Percentiles rank a stretch among this genome's conserved stretches.
phyloP scores from a whole-genome alignment of 1,284 basidiomycete species.

The Serendipita sp. region DNA sequence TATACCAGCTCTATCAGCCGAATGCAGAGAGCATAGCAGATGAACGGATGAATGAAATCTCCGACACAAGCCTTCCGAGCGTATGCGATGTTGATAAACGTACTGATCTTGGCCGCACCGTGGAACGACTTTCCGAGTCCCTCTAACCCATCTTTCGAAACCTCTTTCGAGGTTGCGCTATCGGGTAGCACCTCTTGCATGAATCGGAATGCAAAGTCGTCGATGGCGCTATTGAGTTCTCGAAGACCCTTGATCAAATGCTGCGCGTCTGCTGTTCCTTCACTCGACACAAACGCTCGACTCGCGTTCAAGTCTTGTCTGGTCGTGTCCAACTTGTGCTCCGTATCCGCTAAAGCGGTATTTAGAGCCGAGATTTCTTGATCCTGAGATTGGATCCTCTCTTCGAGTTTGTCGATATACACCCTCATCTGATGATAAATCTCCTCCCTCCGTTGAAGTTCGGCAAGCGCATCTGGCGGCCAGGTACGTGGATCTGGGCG shows the following conservation, averaged over 20 bases:
- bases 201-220: slow-evolving; percentile 1
- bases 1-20: neutral
- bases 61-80: neutral
- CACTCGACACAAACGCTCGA: neutral
- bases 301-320: neutral
- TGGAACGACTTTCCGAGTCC: neutral
- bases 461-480: neutral
- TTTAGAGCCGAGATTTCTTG: neutral
- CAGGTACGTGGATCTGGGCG: neutral
- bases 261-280: neutral
- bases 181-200: neutral
- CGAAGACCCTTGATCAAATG: neutral
- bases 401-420: neutral
- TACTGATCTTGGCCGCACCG: neutral
- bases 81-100: neutral
- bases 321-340: neutral
- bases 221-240: neutral
- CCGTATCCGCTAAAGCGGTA: neutral
- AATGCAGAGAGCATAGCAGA: neutral
- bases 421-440: neutral
- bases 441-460: neutral
- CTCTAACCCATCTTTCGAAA: neutral
- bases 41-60: slow-evolving; percentile 4
- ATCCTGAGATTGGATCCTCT: neutral
- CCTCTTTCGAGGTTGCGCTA: neutral